A percentile compares a stretch with the other conserved stretches of the same genome.
These are phyloP conservation scores for Ophiostoma tasmaniense DNA, from an alignment of 2,329 filamentous ascomycete genomes.

Conservation along the genomic window DNA sequence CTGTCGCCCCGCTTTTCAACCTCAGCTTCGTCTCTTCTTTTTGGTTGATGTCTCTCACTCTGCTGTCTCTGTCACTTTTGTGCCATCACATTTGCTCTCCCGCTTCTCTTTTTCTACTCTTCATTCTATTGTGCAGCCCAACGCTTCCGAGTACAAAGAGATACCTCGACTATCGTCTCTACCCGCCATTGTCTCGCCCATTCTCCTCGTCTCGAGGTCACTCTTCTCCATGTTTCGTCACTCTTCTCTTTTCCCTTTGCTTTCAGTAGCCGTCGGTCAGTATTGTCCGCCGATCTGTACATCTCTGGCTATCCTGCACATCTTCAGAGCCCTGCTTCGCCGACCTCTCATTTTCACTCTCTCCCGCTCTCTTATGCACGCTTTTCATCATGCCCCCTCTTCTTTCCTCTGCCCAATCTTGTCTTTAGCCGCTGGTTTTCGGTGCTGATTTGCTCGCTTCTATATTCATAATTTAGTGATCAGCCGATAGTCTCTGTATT, in stretches of 20 bases:
- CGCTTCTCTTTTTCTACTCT: neutral
- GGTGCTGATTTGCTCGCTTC: neutral
- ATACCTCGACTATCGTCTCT: neutral
- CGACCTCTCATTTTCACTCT: neutral
- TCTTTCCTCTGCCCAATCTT: neutral
- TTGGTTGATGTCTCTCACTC: neutral
- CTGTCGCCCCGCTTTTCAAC: neutral
- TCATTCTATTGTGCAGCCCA: neutral
- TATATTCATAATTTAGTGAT: neutral
- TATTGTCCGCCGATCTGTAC: neutral
- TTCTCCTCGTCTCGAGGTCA: neutral
- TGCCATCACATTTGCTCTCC: neutral
- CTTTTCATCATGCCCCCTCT: neutral
- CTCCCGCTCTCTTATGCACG: neutral
- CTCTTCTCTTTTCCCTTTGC: neutral
- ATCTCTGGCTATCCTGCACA: neutral
- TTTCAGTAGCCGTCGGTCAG: neutral
- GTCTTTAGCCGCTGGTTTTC: neutral
- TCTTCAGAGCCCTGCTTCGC: neutral
- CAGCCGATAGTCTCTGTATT: neutral
- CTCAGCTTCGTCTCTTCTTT: constrained; percentile 1
- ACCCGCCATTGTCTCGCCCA: neutral
- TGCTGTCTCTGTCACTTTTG: neutral
- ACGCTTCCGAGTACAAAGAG: neutral
- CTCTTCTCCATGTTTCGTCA: neutral